Conservation (phyloP, 2,329 filamentous ascomycete species). For the Graphiopsis chlorocephala region DNA sequence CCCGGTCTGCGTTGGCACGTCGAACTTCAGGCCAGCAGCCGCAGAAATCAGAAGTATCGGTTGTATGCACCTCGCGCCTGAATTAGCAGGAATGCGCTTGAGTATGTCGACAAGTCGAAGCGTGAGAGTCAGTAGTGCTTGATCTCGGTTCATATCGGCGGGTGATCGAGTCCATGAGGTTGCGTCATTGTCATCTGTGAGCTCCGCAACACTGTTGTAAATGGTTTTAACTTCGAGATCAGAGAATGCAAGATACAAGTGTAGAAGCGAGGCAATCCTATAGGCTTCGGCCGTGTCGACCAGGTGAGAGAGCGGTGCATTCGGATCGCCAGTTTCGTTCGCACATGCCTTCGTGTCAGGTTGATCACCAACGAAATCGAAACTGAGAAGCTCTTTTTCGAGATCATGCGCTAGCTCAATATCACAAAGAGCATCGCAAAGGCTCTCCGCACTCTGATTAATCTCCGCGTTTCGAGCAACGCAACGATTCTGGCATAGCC, state of each 20-base stretch:
- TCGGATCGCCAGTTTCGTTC: constrained; percentile 16
- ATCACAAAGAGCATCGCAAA: constrained; percentile 16
- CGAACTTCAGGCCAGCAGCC: constrained; percentile 13
- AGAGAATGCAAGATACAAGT: constrained; percentile 18
- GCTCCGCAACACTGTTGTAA: too few relatives aligned
- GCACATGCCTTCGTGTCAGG: background rate
- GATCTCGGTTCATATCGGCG: background rate
- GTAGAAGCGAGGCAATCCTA: constrained; percentile 15
- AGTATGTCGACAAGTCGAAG: constrained; percentile 13
- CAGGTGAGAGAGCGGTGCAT: constrained; percentile 17
- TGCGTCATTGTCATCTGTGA: background rate
- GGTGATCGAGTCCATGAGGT: background rate
- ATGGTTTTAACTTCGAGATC: constrained; percentile 8
- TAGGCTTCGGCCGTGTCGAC: constrained; percentile 18
- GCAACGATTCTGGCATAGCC: constrained; percentile 15
- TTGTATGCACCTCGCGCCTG: constrained; percentile 15
- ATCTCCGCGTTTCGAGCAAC: constrained; percentile 1
- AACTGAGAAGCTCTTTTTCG: constrained; percentile 12
- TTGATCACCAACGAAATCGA: constrained; percentile 9
- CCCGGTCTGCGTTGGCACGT: background rate
- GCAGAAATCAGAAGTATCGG: constrained; percentile 15
- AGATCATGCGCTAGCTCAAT: constrained; percentile 19
- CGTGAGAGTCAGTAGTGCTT: constrained; percentile 4
- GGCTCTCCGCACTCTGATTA: constrained; percentile 3
- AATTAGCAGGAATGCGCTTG: constrained; percentile 12